These are phyloP conservation scores for Rhododendron mucronatum DNA, from an alignment of 148 eudicot species.

Conservation along the genomic window DNA sequence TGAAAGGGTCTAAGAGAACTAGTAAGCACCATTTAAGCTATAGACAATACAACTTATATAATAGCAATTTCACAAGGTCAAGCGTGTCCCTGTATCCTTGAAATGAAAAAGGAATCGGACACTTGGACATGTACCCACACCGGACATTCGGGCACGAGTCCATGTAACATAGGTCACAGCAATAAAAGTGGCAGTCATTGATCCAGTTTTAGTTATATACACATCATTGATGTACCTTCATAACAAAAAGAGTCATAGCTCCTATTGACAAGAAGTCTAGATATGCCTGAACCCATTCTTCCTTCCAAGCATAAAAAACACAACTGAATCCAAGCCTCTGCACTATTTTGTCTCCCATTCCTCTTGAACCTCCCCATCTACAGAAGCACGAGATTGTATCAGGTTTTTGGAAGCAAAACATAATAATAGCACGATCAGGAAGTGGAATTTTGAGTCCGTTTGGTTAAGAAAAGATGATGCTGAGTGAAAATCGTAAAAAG, in stretches of 20 bases:
- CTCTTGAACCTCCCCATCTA: constrained; percentile 51
- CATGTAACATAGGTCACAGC: neutral
- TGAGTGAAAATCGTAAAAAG: neutral
- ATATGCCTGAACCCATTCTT: neutral
- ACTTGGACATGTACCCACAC: neutral
- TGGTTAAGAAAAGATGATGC: neutral
- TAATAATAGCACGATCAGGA: neutral
- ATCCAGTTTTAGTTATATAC: neutral
- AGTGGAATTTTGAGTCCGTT: neutral
- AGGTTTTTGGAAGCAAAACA: neutral
- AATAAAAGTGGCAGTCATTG: neutral
- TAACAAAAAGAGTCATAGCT: neutral
- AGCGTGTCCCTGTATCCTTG: neutral
- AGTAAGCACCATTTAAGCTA: neutral
- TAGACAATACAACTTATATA: neutral
- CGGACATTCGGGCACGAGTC: neutral
- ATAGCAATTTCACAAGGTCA: neutral
- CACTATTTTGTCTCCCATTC: constrained; percentile 21
- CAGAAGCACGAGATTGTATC: constrained; percentile 7
- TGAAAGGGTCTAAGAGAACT: neutral
- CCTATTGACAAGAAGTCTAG: constrained; percentile 1
- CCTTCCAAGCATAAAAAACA: neutral
- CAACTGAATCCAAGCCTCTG: neutral
- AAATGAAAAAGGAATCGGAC: neutral
- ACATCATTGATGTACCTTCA: neutral